Conservation (phyloP, 176 grass and related monocot species). For the Dactylis glomerata region DNA sequence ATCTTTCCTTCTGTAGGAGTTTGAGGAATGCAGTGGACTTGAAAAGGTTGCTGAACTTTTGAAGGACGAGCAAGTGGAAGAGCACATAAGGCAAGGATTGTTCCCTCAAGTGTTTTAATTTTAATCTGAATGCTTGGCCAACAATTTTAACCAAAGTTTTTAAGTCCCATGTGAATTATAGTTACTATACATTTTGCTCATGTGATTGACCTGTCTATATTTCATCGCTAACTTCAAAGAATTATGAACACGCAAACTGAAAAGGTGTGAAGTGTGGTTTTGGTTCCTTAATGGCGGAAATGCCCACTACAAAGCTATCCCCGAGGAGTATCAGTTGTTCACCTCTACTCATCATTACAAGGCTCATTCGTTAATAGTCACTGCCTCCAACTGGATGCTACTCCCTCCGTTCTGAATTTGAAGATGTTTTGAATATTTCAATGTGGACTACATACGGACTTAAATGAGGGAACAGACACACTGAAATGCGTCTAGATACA, state of each 20-base stretch:
- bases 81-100: conserved; percentile 71
- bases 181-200: not conserved
- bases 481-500: too few relatives aligned
- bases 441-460: too few relatives aligned
- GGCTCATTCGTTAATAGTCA: not conserved
- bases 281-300: not conserved
- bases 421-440: too few relatives aligned
- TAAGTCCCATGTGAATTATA: conserved; percentile 14
- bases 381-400: not conserved
- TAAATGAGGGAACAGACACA: too few relatives aligned
- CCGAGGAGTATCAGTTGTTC: not conserved
- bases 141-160: not conserved
- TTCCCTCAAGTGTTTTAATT: not conserved
- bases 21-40: conserved; percentile 75
- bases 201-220: not conserved
- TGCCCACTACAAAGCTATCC: not conserved
- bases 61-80: conserved; percentile 84
- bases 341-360: not conserved
- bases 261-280: not conserved
- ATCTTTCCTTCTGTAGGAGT: conserved; percentile 55
- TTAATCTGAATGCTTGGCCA: not conserved
- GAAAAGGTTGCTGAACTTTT: conserved; percentile 92
- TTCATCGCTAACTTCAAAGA: not conserved
- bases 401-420: too few relatives aligned
- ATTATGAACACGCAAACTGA: not conserved